Percentiles rank a stretch among this genome's conserved stretches.
These are phyloP conservation scores for Withania somnifera DNA, from an alignment of 305 asterid genomes.

Conservation along the genomic window DNA sequence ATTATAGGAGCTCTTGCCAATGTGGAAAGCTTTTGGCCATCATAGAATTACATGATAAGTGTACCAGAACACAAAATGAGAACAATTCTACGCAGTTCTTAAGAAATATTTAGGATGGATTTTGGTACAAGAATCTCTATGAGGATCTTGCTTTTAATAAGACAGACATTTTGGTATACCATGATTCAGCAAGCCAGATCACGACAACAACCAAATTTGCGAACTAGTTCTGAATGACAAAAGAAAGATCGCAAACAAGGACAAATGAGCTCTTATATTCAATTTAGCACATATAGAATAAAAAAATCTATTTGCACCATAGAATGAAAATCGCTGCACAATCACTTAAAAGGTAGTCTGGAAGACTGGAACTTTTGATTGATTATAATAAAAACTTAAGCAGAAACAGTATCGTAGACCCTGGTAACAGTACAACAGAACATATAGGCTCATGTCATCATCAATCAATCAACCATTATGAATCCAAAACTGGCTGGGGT, in stretches of 20 bases:
- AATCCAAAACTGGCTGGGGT: background rate
- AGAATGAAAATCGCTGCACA: background rate
- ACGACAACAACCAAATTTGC: background rate
- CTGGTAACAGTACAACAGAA: background rate
- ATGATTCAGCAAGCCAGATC: background rate
- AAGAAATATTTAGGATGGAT: background rate
- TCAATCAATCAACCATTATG: background rate
- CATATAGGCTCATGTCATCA: background rate
- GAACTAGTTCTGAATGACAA: background rate
- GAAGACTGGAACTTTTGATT: background rate
- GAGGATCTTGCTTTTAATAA: background rate
- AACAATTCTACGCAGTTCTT: background rate
- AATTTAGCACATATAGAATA: background rate
- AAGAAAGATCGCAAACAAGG: background rate
- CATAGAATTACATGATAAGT: background rate
- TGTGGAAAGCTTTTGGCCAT: background rate
- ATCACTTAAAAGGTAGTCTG: background rate
- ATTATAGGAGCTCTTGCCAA: background rate
- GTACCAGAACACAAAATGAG: background rate
- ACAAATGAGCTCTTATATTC: background rate
- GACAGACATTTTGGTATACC: background rate
- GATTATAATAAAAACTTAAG: too few species aligned
- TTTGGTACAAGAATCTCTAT: background rate
- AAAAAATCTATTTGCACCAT: background rate
- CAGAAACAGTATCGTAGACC: background rate